Base-by-base conservation (phyloP, 192 early-diverging fungal species). In the Coemansia nantahalensis region DNA sequence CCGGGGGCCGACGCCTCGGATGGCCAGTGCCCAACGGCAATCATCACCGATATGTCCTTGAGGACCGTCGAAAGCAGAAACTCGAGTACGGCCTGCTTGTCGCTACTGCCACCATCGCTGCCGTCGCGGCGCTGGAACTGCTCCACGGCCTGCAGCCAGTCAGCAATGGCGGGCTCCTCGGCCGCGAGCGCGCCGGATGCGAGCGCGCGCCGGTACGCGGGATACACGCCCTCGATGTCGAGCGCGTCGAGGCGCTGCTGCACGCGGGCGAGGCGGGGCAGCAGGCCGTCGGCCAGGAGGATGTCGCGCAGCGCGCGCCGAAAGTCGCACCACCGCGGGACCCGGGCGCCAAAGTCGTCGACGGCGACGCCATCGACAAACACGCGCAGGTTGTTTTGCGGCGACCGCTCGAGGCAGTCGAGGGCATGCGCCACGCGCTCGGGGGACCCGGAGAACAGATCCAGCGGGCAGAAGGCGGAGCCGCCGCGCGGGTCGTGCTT, bases 21-120 rank as follows among this genome's bases (percentile, higher is more conserved):
- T 17, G 60, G 59, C 39, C 62, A 65, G 9, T 37, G 24, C 24
- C 64, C 24, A 17, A 77, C 13, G 16, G 31, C 40, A 39, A 90
- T 72, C 32, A 92, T 59, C 17, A 88, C 70, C 14, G 90, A 92
- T 22, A 85, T 81, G 59, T 90, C 90, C 56, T 92, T 92, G 26
- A 92, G 68, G 13, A 88, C 89, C 11, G 74, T 76, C 0, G 90
- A 83, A 5, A 92, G 24, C 35, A 90, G 54, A 57, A 83, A 89
- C 59, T 89, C 83, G 38, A 77, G 57, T 0, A 88, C 65, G 18
- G 51, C 62, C 26, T 87, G 89, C 26, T 68, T 57, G 40, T 64
- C 59, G 21, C 22, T n/a, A n/a, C n/a, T n/a, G n/a, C n/a, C n/a
- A n/a, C n/a, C n/a, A n/a, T n/a, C 11, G 15, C 43, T 22, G 5